Evolutionary conservation across 345 rosid species (phyloP).

Genomic region (Ailanthus altissimus): DNA sequence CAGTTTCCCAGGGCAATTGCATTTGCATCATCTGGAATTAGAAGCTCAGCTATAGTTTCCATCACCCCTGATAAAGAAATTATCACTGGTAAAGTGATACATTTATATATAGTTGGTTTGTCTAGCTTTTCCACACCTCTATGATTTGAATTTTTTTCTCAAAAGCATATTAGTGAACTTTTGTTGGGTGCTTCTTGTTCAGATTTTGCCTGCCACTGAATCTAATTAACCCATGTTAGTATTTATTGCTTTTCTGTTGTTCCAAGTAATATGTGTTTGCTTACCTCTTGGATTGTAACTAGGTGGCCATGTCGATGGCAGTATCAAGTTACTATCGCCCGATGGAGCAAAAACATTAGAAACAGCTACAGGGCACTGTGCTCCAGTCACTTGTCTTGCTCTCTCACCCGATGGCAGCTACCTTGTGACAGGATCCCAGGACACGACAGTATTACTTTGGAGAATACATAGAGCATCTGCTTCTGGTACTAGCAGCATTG

Average conservation of each 20-base stretch:
- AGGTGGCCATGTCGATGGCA: constrained; percentile 97
- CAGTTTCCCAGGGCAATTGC: constrained; percentile 90
- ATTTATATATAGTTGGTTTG: not conserved
- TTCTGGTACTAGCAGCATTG: constrained; percentile 56
- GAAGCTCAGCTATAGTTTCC: constrained; percentile 75
- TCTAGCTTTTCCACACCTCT: not conserved
- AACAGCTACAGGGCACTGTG: constrained; percentile 87
- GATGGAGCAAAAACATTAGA: constrained; percentile 93
- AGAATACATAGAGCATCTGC: constrained; percentile 66
- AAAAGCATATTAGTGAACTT: not conserved
- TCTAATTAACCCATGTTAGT: not conserved
- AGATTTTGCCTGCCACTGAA: not conserved
- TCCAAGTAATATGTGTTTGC: not conserved
- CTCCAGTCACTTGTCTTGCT: constrained; percentile 96
- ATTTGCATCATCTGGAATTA: constrained; percentile 80
- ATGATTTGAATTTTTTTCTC: not conserved
- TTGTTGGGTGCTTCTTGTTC: not conserved
- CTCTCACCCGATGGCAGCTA: constrained; percentile 80
- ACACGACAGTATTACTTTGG: constrained; percentile 86
- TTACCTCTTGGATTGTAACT: constrained; percentile 19
- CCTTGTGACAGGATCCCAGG: constrained; percentile 91
- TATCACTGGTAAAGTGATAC: constrained; percentile 64
- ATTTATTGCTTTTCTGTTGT: constrained; percentile 3
- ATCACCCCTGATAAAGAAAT: constrained; percentile 80
- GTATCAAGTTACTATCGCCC: constrained; percentile 79